Conservation (phyloP, 345 rosid species). For the Clausena lansium region DNA sequence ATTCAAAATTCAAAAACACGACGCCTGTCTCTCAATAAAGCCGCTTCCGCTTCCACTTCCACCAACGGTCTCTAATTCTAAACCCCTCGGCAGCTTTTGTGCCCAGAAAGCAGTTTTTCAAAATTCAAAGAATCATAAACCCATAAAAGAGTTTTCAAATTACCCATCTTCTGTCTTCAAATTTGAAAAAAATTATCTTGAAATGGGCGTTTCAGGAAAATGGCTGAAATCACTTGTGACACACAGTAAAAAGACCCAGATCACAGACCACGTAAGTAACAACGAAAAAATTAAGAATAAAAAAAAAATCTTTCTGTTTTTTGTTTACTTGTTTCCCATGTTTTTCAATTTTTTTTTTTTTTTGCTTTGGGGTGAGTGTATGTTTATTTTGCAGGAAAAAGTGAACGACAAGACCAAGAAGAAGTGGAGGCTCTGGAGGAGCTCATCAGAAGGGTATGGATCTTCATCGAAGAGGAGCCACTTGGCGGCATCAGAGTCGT, state of each 20-base stretch:
- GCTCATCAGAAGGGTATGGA: conserved; percentile 64
- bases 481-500: conserved; percentile 45
- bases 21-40: too few species aligned
- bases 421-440: conserved; percentile 92
- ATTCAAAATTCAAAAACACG: conserved; percentile 52
- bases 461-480: conserved; percentile 44
- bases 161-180: not conserved
- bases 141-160: not conserved
- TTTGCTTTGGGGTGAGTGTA: not conserved
- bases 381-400: conserved; percentile 37
- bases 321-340: not conserved
- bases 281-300: too few species aligned
- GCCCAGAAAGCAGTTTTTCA: not conserved
- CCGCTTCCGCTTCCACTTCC: not conserved
- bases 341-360: not conserved
- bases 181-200: not conserved
- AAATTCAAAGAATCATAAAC: not conserved
- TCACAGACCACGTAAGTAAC: conserved; percentile 40
- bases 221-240: conserved; percentile 66
- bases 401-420: conserved; percentile 53
- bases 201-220: conserved; percentile 74
- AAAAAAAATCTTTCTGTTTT: not conserved
- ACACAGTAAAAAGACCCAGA: conserved; percentile 36
- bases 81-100: conserved; percentile 5
- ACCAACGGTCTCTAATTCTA: conserved; percentile 27